phyloP scores from a whole-genome alignment of 2,329 filamentous ascomycete species.

The Fonsecaea pugnacius region DNA sequence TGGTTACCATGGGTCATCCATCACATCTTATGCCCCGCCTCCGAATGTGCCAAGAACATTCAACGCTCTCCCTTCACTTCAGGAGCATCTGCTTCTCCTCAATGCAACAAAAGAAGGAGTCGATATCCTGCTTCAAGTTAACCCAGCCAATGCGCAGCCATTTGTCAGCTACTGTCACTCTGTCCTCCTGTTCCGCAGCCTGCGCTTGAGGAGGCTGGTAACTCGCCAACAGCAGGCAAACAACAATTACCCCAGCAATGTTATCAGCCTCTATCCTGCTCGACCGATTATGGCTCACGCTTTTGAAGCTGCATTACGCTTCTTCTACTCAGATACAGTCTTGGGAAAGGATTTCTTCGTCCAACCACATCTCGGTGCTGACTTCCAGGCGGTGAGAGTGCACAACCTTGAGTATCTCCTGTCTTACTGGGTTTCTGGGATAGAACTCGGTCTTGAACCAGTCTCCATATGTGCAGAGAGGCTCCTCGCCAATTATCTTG shows the following conservation, averaged over 20 bases:
- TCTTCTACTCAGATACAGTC: slow-evolving; percentile 37
- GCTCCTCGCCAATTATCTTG: slow-evolving; percentile 30
- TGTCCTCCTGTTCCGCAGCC: slow-evolving; percentile 33
- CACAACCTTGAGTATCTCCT: slow-evolving; percentile 36
- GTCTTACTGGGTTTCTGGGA: slow-evolving; percentile 37
- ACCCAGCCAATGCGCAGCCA: slow-evolving; percentile 28
- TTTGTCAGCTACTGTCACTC: slow-evolving; percentile 32
- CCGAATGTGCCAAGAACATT: slow-evolving; percentile 17
- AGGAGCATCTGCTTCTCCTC: slow-evolving; percentile 34
- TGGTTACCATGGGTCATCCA: slow-evolving; percentile 17
- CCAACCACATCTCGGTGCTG: slow-evolving; percentile 24
- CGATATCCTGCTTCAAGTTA: slow-evolving; percentile 33
- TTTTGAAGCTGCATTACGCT: slow-evolving; percentile 37
- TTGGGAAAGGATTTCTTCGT: slow-evolving; percentile 32
- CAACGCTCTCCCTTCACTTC: slow-evolving; percentile 26
- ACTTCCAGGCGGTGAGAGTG: slow-evolving; percentile 27
- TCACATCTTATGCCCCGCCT: slow-evolving; percentile 2
- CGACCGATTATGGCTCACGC: slow-evolving; percentile 33
- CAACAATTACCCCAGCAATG: slow-evolving; percentile 20
- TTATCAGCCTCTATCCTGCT: slow-evolving; percentile 34
- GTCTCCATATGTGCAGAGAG: slow-evolving; percentile 33
- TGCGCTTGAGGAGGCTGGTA: slow-evolving; percentile 30
- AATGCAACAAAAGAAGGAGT: slow-evolving; percentile 32
- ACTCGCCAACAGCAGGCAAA: slow-evolving; percentile 20
- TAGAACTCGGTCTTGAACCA: slow-evolving; percentile 35